Base-by-base conservation (phyloP, 495 filamentous ascomycete species). In the Penicillium parvum region DNA sequence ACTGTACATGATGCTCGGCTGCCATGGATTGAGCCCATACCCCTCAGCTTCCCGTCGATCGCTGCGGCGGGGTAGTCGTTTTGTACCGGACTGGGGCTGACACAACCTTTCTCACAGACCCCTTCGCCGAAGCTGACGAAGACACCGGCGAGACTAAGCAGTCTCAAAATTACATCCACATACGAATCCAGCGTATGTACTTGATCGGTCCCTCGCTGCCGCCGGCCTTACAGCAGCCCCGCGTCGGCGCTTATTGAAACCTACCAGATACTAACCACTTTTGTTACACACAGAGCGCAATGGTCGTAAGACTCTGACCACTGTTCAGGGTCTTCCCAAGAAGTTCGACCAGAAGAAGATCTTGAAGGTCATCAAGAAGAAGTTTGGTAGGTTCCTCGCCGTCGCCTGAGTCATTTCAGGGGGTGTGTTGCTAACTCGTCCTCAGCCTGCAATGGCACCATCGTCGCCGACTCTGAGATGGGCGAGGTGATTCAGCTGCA, bases 81-180 rank as follows among this genome's bases (percentile, higher is more conserved):
- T 53, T 39, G 53, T 46, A 48, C 43, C 41, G 55, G 40, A 52
- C 52, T 50, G 45, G 66, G 47, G 59, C 68, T 69, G 59, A 71
- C 65, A 58, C 51, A 35, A 54, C 46, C 44, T 49, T 46, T 47
- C 47, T 39, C 40, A 58, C 66, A 96, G 90, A 98, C 86, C 92
- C 92, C 85, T 98, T 98, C 91, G 92, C 92, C 84, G 92, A 98
- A 87, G 94, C 91, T 84, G 92, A 97, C 87, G 91, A 95, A 81
- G 89, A 92, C 73, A 88, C 86, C 69, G 90, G 89, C 75, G 85
- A 92, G 71, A 84, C 81, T 55, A 83, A 83, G 67, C 86, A 94
- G 77, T 85, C 88, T 71, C 88, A 96, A 72, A 94, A 95, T 72
- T 96, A 97, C 66, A 95, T 97, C 74, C 94, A 97, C 76, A 98